These are phyloP conservation scores for Myriosclerotinia scirpicola DNA, from an alignment of 2,329 filamentous ascomycete genomes.

Conservation along the genomic window DNA sequence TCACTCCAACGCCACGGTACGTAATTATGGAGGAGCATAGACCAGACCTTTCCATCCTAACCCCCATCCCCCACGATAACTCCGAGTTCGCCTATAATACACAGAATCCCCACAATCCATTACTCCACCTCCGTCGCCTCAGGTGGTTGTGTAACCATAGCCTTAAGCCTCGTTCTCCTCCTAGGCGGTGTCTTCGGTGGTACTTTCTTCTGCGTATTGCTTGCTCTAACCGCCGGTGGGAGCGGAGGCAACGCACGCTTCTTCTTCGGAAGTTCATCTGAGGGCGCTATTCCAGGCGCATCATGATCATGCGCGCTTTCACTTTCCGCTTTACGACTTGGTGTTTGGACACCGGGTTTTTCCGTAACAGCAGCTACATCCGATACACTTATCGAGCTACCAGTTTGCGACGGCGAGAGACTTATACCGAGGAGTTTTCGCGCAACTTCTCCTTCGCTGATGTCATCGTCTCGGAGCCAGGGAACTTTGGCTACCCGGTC, in stretches of 20 bases:
- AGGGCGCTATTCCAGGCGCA: slow-evolving; percentile 20
- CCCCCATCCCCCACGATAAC: slow-evolving; percentile 11
- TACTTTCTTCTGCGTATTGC: slow-evolving; percentile 37
- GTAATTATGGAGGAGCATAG: slow-evolving; percentile 4
- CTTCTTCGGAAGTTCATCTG: slow-evolving; percentile 27
- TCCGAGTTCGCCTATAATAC: slow-evolving; percentile 4
- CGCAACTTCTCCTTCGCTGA: slow-evolving; percentile 49
- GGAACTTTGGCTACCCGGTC: slow-evolving; percentile 71
- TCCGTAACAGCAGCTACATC: slow-evolving; percentile 79
- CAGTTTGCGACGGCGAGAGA: slow-evolving; percentile 62
- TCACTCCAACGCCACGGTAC: slow-evolving; percentile 18
- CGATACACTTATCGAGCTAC: slow-evolving; percentile 72
- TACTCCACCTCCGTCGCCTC: slow-evolving; percentile 20
- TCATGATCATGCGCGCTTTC: slow-evolving; percentile 36
- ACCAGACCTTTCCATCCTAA: neutral
- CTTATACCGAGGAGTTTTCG: slow-evolving; percentile 69
- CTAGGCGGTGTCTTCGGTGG: slow-evolving; percentile 41
- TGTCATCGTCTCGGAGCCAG: slow-evolving; percentile 58
- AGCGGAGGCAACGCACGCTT: slow-evolving; percentile 36
- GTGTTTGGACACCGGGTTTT: slow-evolving; percentile 79
- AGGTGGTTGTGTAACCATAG: slow-evolving; percentile 20
- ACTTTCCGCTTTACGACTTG: slow-evolving; percentile 57
- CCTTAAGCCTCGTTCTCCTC: slow-evolving; percentile 39
- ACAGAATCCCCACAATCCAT: neutral
- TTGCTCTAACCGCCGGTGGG: slow-evolving; percentile 32